Evolutionary conservation across 2,329 filamentous ascomycete genomes (phyloP).

Genomic region (Lasiodiplodia gonubiensis): DNA sequence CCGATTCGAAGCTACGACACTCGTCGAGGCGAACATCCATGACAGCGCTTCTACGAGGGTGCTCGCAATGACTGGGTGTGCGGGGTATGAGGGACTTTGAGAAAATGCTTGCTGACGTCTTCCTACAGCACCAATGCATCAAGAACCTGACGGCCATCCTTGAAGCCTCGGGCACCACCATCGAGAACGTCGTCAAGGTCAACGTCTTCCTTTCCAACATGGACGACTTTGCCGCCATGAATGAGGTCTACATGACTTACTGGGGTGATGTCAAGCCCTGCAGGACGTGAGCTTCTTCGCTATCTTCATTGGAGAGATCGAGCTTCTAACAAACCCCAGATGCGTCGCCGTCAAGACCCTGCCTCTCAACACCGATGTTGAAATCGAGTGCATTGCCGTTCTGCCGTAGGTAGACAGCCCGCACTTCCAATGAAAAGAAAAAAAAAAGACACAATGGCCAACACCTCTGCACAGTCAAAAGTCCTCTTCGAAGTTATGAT

Average conservation of each 20-base stretch:
- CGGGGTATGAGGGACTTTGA: background rate
- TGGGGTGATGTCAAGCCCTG: constrained; percentile 28
- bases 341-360: constrained; percentile 35
- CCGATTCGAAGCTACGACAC: background rate
- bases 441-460: background rate
- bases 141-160: constrained; percentile 31
- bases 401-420: constrained; percentile 28
- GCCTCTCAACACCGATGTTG: constrained; percentile 35
- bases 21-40: no score
- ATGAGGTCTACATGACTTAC: constrained; percentile 39
- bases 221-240: constrained; percentile 41
- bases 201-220: constrained; percentile 40
- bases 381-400: constrained; percentile 38
- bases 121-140: constrained; percentile 24
- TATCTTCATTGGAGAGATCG: background rate
- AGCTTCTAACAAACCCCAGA: background rate
- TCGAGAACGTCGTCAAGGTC: constrained; percentile 41
- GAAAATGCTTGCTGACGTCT: background rate
- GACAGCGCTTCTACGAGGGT: background rate
- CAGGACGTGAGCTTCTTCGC: constrained; percentile 14
- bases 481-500: background rate
- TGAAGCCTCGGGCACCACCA: constrained; percentile 37
- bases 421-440: background rate
- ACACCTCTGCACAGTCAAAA: background rate
- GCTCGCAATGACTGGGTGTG: background rate